Base-by-base conservation (phyloP, 2,329 filamentous ascomycete genomes). In the Fusarium sp. region DNA sequence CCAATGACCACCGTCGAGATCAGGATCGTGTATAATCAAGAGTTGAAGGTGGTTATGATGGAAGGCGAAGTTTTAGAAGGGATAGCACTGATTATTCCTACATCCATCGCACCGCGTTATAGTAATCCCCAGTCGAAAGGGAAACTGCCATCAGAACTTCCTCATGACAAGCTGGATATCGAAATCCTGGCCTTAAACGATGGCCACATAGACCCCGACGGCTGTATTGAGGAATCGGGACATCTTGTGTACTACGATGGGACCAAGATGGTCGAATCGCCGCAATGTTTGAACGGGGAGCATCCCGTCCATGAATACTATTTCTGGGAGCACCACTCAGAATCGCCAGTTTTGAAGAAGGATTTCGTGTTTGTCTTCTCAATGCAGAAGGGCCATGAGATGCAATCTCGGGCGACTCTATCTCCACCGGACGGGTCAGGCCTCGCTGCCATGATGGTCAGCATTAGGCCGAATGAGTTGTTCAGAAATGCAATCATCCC, bases 71-170 rank as follows among this genome's bases (percentile, higher is more conserved):
- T n/a, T 1, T 18, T 46, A 0, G 55, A 57, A 7, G 55, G 55
- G 0, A 32, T 53, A 24, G 55, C 25, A 8, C 9, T 52, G 1
- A 53, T 47, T 2, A 42, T 53, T 1, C 55, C 55, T 0, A 52
- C 25, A 18, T 57, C 55, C 0, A 53, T 57, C 2, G 55, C 55
- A 4, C 55, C 55, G 5, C n/a, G 54, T 1, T 51, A 57, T 0
- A n/a, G 32, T 0, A 18, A 51, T 1, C 0, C 25, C 0, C n/a
- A 14, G 1, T 11, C 20, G 0, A 6, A 9, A 2, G 22, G 54
- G 10, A 10, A 30, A 16, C 18, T 11, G 4, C 7, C 4, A 30
- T 14, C 24, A 0, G n/a, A 1, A 0, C 0, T 51, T 4, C 11
- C 30, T 22, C 14, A 40, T 1, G 24, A 24, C 0, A 40, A 4